Evolutionary conservation across 2,329 filamentous ascomycete genomes (phyloP), one percentile per base, ranked within the genome.

Genomic region (Botrytis fragariae): DNA sequence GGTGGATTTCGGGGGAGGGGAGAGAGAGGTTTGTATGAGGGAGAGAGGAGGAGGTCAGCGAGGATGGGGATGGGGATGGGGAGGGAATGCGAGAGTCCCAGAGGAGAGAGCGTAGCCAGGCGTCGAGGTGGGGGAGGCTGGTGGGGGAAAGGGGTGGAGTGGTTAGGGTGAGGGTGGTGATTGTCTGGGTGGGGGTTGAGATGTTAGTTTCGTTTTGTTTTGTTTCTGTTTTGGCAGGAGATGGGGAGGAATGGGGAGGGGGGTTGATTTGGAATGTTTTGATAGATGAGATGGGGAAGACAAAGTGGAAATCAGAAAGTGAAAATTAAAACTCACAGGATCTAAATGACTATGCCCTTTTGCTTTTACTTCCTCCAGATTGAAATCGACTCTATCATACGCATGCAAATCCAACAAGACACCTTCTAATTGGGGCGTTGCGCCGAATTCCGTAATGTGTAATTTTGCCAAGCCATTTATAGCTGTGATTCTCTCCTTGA

Each of bases 311-410:
- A 4, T 5, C 37, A 57, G 45, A 32, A 12, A 7, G 9, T 18
- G 18, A 32, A 37, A 25, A 35, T 22, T 44, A 60, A 29, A 35
- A 78, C 90, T 80, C 83, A 95, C 93, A 42, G 94, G 91, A 82
- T 99, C 96, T 18, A 98, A 86, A 83, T 97, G 94, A 78, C 93
- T 97, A 80, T 98, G 94, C 0, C 94, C 94, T 81, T 94, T 94
- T 57, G 84, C 86, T 14, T 87, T 87, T 72, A 92, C 91, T 74
- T 94, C 91, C 44, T 97, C 83, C 73, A 88, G 88, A 45, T 90
- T 88, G 44, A 98, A 89, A 45, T 90, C 88, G 45, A 98, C 91
- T 75, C 92, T 88, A 78, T 98, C 93, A 81, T 99, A 99, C 0
- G 96, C 95, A 81, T 98, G 93, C 44, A 99, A 85, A 82, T 98